phyloP scores from a whole-genome alignment of 805 yeast genomes.

The Tetrapisispora phaffii region DNA sequence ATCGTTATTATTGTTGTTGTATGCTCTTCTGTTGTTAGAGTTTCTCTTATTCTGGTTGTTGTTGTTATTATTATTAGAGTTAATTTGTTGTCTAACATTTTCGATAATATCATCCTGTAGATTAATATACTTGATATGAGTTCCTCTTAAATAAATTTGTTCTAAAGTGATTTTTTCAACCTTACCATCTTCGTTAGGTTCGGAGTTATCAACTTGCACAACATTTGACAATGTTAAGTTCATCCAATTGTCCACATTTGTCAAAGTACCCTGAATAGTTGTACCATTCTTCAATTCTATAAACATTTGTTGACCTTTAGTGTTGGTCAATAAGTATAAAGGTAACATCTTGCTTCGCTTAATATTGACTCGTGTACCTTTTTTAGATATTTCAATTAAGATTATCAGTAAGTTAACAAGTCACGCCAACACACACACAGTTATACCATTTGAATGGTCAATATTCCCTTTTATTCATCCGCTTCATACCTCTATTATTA shows the following conservation, averaged over 20 bases:
- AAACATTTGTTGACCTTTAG: conserved; percentile 77
- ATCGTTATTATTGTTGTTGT: conserved; percentile 12
- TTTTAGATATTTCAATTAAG: too few relatives aligned
- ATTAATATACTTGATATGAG: conserved; percentile 67
- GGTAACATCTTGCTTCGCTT: conserved; percentile 61
- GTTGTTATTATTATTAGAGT: conserved; percentile 35
- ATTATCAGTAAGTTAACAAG: too few relatives aligned
- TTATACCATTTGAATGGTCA: too few relatives aligned
- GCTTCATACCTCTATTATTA: too few relatives aligned
- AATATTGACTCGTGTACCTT: too few relatives aligned
- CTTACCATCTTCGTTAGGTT: conserved; percentile 5
- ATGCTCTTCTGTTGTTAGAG: conserved; percentile 9
- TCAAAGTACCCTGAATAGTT: conserved; percentile 71
- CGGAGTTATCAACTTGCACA: conserved; percentile 36
- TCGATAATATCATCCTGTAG: conserved; percentile 71
- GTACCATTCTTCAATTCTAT: conserved; percentile 91
- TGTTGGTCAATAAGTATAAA: conserved; percentile 76
- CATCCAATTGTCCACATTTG: conserved; percentile 93
- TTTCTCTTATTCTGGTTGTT: conserved; percentile 21
- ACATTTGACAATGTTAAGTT: conserved; percentile 76
- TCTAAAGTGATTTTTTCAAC: conserved; percentile 51
- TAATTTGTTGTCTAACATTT: conserved; percentile 58
- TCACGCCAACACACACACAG: too few relatives aligned
- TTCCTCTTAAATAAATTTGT: conserved; percentile 78
- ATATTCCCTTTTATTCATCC: too few relatives aligned